Evolutionary conservation across 2,329 filamentous ascomycete genomes (phyloP).

Genomic region (Cryphonectria parasitica): DNA sequence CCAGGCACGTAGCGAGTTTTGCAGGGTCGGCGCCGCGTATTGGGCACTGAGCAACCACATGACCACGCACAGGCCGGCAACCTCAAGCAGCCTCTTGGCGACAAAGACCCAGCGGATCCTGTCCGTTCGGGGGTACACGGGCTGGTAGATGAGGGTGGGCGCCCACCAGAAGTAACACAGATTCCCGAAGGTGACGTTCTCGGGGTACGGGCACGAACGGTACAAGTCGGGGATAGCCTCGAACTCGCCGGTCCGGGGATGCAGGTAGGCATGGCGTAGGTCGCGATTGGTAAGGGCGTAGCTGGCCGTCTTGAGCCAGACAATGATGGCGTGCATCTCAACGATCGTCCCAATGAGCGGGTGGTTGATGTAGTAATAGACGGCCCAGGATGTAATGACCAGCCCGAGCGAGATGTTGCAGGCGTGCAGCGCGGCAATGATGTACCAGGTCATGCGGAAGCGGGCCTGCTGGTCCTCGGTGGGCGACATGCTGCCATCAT

Average conservation of each 20-base stretch:
- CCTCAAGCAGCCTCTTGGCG: slow-evolving; percentile 77
- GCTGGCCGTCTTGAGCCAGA: slow-evolving; percentile 94
- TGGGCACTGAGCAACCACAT: slow-evolving; percentile 96
- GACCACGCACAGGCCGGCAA: slow-evolving; percentile 77
- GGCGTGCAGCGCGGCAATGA: slow-evolving; percentile 79
- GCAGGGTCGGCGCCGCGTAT: slow-evolving; percentile 87
- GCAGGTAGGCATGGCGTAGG: slow-evolving; percentile 85
- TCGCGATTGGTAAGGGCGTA: slow-evolving; percentile 98
- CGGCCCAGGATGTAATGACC: slow-evolving; percentile 77
- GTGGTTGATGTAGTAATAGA: slow-evolving; percentile 91
- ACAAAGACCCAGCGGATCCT: slow-evolving; percentile 88
- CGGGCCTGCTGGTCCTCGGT: slow-evolving; percentile 65
- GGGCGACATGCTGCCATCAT: slow-evolving; percentile 55
- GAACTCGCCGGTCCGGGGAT: slow-evolving; percentile 69
- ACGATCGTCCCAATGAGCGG: slow-evolving; percentile 90
- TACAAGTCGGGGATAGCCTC: slow-evolving; percentile 81
- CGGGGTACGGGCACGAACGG: slow-evolving; percentile 79
- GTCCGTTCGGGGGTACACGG: slow-evolving; percentile 85
- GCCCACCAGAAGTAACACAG: slow-evolving; percentile 98
- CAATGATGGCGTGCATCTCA: slow-evolving; percentile 89
- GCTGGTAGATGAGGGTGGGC: slow-evolving; percentile 94
- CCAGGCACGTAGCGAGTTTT: slow-evolving; percentile 89
- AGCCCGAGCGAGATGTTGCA: slow-evolving; percentile 84
- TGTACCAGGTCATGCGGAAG: slow-evolving; percentile 77
- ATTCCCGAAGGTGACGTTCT: slow-evolving; percentile 87